A percentile compares a stretch with the other conserved stretches of the same genome.
These are phyloP conservation scores for Leucocoprinus sp. DNA, from an alignment of 768 basidiomycete species.

Conservation along the genomic window DNA sequence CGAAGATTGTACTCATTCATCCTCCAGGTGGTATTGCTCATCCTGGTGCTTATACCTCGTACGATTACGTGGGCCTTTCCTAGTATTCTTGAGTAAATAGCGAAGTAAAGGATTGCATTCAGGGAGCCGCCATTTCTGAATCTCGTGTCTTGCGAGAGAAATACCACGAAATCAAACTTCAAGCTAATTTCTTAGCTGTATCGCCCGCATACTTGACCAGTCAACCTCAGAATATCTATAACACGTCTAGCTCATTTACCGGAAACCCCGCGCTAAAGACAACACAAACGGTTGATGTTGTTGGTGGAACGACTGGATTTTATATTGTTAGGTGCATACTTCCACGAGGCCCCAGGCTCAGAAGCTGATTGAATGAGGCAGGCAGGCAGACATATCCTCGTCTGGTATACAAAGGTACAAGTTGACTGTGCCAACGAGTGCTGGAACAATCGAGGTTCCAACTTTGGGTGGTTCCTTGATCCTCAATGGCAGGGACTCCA, in stretches of 20 bases:
- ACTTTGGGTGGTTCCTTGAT: slow-evolving; percentile 33
- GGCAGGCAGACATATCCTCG: slow-evolving; percentile 33
- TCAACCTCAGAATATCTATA: slow-evolving; percentile 32
- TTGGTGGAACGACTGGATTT: slow-evolving; percentile 40
- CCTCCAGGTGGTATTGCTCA: slow-evolving; percentile 1
- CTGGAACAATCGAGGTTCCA: slow-evolving; percentile 33
- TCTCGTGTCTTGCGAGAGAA: slow-evolving; percentile 45
- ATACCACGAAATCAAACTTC: slow-evolving; percentile 44
- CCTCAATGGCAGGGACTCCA: slow-evolving; percentile 45
- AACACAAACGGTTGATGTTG: slow-evolving; percentile 39
- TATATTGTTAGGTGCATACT: slow-evolving; percentile 32
- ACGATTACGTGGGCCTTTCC: slow-evolving; percentile 30
- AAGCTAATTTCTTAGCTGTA: slow-evolving; percentile 42
- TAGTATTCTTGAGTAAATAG: background rate
- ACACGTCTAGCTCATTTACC: slow-evolving; percentile 37
- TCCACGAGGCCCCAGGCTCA: background rate
- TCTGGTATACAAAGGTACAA: slow-evolving; percentile 32
- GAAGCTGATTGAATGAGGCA: slow-evolving; percentile 8
- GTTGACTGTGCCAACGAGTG: slow-evolving; percentile 36
- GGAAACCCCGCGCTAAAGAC: slow-evolving; percentile 40
- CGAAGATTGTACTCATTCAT: slow-evolving; percentile 4
- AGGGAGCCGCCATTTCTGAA: slow-evolving; percentile 45
- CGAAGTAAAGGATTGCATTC: background rate
- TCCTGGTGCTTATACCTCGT: slow-evolving; percentile 35
- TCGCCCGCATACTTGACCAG: slow-evolving; percentile 43